phyloP scores from a whole-genome alignment of 2,329 filamentous ascomycete species.

The Colletotrichum somersetense region DNA sequence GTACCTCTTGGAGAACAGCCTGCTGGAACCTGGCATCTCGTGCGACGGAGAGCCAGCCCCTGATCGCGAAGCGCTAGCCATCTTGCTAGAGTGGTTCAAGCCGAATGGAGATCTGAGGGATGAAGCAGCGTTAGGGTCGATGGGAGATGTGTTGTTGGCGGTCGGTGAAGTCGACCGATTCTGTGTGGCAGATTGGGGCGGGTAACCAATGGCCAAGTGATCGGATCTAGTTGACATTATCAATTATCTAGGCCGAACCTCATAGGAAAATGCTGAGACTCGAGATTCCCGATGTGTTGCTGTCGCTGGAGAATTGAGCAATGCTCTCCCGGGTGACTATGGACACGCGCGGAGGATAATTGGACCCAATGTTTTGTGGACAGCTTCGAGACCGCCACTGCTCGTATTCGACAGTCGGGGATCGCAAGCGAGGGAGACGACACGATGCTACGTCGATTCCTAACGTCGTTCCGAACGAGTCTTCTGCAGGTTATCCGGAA shows the following conservation, averaged over 20 bases:
- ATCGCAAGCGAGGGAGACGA: conserved; percentile 10
- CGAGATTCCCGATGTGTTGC: conserved; percentile 25
- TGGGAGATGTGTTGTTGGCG: conserved; percentile 82
- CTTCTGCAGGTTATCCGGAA: conserved; percentile 17
- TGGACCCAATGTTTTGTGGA: conserved; percentile 28
- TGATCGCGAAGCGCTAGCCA: conserved; percentile 75
- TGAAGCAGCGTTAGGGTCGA: conserved; percentile 76
- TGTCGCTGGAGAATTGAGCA: conserved; percentile 25
- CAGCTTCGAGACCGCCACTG: conserved; percentile 24
- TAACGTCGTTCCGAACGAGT: conserved; percentile 8
- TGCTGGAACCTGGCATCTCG: conserved; percentile 78
- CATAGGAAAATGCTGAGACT: conserved; percentile 51
- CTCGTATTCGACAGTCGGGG: conserved; percentile 33
- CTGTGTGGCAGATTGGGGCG: conserved; percentile 76
- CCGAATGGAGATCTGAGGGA: conserved; percentile 79
- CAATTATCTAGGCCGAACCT: conserved; percentile 75
- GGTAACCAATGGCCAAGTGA: conserved; percentile 87
- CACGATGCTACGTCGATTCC: conserved; percentile 25
- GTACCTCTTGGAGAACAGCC: conserved; percentile 94
- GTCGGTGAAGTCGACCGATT: conserved; percentile 84
- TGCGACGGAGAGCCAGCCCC: conserved; percentile 97
- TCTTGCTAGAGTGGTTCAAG: conserved; percentile 69
- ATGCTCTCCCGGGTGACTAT: conserved; percentile 25
- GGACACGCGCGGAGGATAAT: conserved; percentile 23
- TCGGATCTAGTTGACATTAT: conserved; percentile 96